Conservation (phyloP, 1,139 yeast genomes). For the Sugiyamaella sp. region DNA sequence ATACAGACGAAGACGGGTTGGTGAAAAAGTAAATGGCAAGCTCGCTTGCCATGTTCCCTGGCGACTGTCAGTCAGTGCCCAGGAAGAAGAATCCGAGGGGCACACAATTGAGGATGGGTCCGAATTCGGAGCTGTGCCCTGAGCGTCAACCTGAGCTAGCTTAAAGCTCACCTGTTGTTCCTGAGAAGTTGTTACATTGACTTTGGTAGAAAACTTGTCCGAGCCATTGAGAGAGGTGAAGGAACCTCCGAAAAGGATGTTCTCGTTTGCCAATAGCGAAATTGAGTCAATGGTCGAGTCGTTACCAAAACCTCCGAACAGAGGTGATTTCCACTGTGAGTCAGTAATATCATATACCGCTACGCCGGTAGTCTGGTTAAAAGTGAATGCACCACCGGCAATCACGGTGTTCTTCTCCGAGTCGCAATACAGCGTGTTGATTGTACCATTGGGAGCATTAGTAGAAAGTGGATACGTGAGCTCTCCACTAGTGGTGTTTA, state of each 20-base stretch:
- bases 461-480: conserved; percentile 35
- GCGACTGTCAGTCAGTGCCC: conserved; percentile 57
- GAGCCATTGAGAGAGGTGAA: conserved; percentile 58
- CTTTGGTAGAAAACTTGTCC: conserved; percentile 26
- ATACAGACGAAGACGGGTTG: conserved; percentile 75
- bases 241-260: conserved; percentile 76
- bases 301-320: conserved; percentile 72
- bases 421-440: conserved; percentile 56
- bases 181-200: conserved; percentile 17
- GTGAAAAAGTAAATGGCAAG: conserved; percentile 60
- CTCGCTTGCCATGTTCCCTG: conserved; percentile 72
- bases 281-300: conserved; percentile 69
- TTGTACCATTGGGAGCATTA: conserved; percentile 52
- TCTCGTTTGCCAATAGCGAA: conserved; percentile 48
- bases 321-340: conserved; percentile 51
- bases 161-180: conserved; percentile 70
- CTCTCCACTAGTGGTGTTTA: conserved; percentile 52
- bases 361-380: conserved; percentile 59
- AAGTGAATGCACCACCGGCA: conserved; percentile 78
- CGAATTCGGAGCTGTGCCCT: conserved; percentile 48
- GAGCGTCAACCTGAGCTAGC: conserved; percentile 61
- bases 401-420: conserved; percentile 57
- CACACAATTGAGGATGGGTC: conserved; percentile 58
- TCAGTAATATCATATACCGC: conserved; percentile 64
- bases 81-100: conserved; percentile 52